Evolutionary conservation across 345 rosid species (phyloP), one percentile per base, ranked within the genome.

Genomic region (Stellera chamaejasme): DNA sequence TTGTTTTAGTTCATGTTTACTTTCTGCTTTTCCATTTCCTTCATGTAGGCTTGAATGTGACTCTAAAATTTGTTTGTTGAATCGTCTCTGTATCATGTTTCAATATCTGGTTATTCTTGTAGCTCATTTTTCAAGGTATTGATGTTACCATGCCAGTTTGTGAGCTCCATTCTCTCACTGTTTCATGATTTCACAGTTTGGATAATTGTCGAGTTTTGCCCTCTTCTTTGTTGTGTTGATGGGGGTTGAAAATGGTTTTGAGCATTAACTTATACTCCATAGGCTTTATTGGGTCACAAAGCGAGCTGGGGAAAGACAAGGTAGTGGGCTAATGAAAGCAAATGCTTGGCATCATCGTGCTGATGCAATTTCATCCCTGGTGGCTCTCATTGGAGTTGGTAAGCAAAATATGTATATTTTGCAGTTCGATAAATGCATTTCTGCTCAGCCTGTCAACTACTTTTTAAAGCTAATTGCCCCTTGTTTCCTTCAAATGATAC

Each of bases 281-380:
- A 92, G 98, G 67, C 96, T 92, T 64, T 92, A 82, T 66, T 81
- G 96, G 95, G 73, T 86, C 68, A 92, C 96, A 49, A 92, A 88
- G 78, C 76, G 70, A 78, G 96, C 85, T 54, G 97, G 87, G 56
- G 97, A 88, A 67, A 86, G 61, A 59, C 89, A 68, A 62, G 94
- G 93, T 43, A 92, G 98, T 77, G 91, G 87, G 48, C 71, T 92
- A 58, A 92, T 92, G 98, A 92, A 78, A 72, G 98, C 98, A 63
- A 92, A 92, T 77, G 96, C 96, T 52, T 92, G 98, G 98, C 98
- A 92, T 77, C 98, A 88, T 75, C 96, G 96, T 52, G 82, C 87
- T 19, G 95, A 92, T 84, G 98, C 96, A 12, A 68, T 92, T 66
- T 92, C 98, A 42, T 92, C 96, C 44, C 58, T 92, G 43, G 89